Base-by-base conservation (phyloP, 768 basidiomycete species). In the Naganishia friedmannii region DNA sequence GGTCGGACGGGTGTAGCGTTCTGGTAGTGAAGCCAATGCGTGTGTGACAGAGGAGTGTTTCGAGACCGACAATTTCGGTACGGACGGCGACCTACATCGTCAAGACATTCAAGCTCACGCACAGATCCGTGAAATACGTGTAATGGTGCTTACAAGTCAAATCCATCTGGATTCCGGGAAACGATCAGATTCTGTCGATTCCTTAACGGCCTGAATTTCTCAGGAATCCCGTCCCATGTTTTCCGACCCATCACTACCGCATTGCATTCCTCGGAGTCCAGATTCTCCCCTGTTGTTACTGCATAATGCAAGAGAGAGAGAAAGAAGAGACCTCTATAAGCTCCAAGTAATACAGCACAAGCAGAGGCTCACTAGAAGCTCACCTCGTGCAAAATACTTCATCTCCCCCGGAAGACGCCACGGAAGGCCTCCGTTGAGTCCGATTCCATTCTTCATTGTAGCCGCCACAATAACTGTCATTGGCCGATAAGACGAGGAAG, bases 221-320 rank as follows among this genome's bases (percentile, higher is more conserved):
- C 73, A 9, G 96, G 95, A 67, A 99, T 97, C 78, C 91, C 91
- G 82, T 97, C 93, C 96, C 96, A 99, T 17, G 93, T 95, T 77
- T 91, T 93, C 68, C 95, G 86, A 15, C 96, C 96, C 95, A 99
- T 97, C 67, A 97, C 83, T 23, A 97, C 89, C 0, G 86, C 87
- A 81, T 97, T 98, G 69, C 78, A 82, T 54, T 76, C 78, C 7
- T 83, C 85, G 45, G 84, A 81, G 7, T 88, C 86, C 37, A 87
- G 86, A 46, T 79, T 82, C 5, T 74, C 71, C 26, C 76, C 77
- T 7, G 77, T 76, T 15, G 79, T 80, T n/a, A 77, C 79, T 80
- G 69, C 28, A 66, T 9, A 37, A 15, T 23, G 34, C 31, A 5
- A 31, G 9, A 7, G 23, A 17, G 12, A 21, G 34, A 31, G 42